Conservation (phyloP, 768 basidiomycete species). For the Mycena belliarum region DNA sequence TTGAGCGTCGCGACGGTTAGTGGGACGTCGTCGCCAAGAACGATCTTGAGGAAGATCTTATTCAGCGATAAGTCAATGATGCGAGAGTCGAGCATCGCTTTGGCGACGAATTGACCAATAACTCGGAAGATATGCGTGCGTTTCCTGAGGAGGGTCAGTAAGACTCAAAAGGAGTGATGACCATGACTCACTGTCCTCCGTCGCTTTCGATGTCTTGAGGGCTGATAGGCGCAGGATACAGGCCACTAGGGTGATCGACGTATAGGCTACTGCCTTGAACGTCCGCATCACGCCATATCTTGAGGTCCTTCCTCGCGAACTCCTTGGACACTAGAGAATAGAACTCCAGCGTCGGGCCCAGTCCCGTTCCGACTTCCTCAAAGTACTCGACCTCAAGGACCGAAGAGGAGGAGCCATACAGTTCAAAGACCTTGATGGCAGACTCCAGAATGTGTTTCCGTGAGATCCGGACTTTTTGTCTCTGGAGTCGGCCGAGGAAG, state of each 20-base stretch:
- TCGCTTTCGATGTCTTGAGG: slow-evolving; percentile 69
- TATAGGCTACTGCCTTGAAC: slow-evolving; percentile 58
- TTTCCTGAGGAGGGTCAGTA: slow-evolving; percentile 52
- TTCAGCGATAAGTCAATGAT: slow-evolving; percentile 97
- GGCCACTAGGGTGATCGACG: slow-evolving; percentile 81
- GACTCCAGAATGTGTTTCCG: slow-evolving; percentile 94
- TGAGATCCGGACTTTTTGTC: slow-evolving; percentile 96
- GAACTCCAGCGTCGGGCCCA: slow-evolving; percentile 97
- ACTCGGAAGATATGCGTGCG: slow-evolving; percentile 84
- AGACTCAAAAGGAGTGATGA: not conserved
- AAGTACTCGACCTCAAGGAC: slow-evolving; percentile 98
- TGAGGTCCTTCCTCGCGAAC: slow-evolving; percentile 85
- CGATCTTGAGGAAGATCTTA: slow-evolving; percentile 89
- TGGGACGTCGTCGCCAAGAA: slow-evolving; percentile 86
- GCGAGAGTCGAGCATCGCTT: slow-evolving; percentile 94
- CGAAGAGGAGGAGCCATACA: slow-evolving; percentile 93
- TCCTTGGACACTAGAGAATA: slow-evolving; percentile 97
- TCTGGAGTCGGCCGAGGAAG: slow-evolving; percentile 87
- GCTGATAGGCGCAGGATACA: slow-evolving; percentile 86
- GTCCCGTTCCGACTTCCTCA: slow-evolving; percentile 96
- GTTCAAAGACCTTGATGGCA: slow-evolving; percentile 93
- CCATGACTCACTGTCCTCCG: slow-evolving; percentile 65
- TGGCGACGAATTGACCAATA: slow-evolving; percentile 94
- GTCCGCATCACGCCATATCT: slow-evolving; percentile 91
- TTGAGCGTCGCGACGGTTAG: slow-evolving; percentile 81